Conservation (phyloP, 345 rosid genomes). For the Iberis pinnata region DNA sequence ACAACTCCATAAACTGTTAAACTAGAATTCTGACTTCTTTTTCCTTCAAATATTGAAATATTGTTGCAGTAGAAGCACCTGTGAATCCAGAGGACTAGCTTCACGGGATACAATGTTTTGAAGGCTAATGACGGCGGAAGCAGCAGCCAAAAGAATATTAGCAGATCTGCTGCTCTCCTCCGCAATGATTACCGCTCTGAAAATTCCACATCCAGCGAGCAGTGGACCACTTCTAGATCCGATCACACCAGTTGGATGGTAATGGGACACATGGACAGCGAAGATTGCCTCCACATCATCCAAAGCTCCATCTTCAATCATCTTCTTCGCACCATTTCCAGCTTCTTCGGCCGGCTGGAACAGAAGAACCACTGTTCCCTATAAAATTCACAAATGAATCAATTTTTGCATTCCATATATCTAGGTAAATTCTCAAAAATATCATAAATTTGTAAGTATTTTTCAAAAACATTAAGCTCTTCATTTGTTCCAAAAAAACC, state of each 20-base stretch:
- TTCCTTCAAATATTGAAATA: too few relatives aligned
- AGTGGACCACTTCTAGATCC: conserved; percentile 84
- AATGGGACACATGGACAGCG: conserved; percentile 78
- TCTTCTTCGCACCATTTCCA: conserved; percentile 80
- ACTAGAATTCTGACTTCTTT: too few relatives aligned
- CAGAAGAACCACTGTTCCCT: conserved; percentile 82
- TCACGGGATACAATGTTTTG: conserved; percentile 86
- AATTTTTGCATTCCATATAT: too few relatives aligned
- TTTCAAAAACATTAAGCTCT: too few relatives aligned
- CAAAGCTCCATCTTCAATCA: conserved; percentile 73
- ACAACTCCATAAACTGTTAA: background rate
- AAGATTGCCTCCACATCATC: conserved; percentile 73
- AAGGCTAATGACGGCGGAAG: conserved; percentile 68
- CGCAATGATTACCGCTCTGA: conserved; percentile 48
- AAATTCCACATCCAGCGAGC: conserved; percentile 88
- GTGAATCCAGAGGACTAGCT: conserved; percentile 78
- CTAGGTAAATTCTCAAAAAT: too few relatives aligned
- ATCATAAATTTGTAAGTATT: too few relatives aligned
- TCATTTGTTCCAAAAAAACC: too few relatives aligned
- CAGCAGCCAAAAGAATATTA: conserved; percentile 61
- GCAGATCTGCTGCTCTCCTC: conserved; percentile 28
- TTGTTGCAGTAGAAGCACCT: too few relatives aligned
- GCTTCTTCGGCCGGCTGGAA: conserved; percentile 98
- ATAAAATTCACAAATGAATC: too few relatives aligned
- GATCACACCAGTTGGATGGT: conserved; percentile 62